Evolutionary conservation across 139 green algal species (phyloP).

Genomic region (Nannochloris sp.): DNA sequence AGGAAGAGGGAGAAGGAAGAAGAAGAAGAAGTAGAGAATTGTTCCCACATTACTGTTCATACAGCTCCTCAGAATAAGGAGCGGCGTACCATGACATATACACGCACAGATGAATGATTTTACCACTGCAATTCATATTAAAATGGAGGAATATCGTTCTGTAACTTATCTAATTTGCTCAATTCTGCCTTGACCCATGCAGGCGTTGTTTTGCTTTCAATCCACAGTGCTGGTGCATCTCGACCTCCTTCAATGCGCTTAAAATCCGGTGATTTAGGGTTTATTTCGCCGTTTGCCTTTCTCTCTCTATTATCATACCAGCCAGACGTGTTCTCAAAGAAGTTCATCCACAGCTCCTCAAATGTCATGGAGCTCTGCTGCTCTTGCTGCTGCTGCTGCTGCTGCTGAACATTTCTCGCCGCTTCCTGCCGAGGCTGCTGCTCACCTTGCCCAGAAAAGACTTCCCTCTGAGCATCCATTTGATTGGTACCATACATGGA

Average conservation of each 20-base stretch:
- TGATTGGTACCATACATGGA: not conserved
- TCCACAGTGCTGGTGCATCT: slow-evolving; percentile 23
- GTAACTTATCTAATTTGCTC: slow-evolving; percentile 6
- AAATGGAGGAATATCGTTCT: slow-evolving; percentile 6
- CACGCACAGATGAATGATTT: not conserved
- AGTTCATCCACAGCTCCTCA: slow-evolving; percentile 21
- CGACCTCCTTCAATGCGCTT: slow-evolving; percentile 12
- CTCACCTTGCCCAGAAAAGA: not conserved
- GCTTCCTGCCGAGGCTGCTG: not conserved
- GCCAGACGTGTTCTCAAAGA: slow-evolving; percentile 6
- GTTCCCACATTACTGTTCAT: no score
- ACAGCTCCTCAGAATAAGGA: no score
- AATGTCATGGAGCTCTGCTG: not conserved
- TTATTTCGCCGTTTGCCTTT: slow-evolving; percentile 9
- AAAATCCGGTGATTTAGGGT: slow-evolving; percentile 19
- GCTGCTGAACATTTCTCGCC: slow-evolving; percentile 1
- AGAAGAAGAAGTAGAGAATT: no score
- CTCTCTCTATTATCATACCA: slow-evolving; percentile 15
- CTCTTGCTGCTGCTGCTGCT: not conserved
- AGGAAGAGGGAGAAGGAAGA: no score
- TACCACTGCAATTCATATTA: not conserved
- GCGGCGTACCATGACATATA: no score
- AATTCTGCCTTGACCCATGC: slow-evolving; percentile 22
- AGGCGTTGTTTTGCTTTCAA: slow-evolving; percentile 12
- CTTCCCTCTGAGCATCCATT: not conserved